Base-by-base conservation (phyloP, 2,329 filamentous ascomycete species). In the Dactylonectria estremocensis region DNA sequence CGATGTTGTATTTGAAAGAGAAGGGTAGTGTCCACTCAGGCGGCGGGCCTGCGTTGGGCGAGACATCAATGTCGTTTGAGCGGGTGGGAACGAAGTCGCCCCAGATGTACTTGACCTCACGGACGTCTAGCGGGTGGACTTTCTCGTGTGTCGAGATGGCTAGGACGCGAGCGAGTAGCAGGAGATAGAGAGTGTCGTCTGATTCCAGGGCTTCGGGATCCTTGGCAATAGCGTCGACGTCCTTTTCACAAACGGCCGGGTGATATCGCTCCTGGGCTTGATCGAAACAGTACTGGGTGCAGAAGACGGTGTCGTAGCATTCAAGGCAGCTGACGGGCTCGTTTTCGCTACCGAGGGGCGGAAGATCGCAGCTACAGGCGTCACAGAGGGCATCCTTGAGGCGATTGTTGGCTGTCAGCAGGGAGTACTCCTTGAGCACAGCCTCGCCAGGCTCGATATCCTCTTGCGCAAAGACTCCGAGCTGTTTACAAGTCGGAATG, bases 371-470 rank as follows among this genome's bases (percentile, higher is more conserved):
- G 74, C 94, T 94, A 80, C 95, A 98, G 14, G 95, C 95, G 80
- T 98, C 95, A 80, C 95, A 98, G 33, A 95, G 88, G 5, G 92
- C 87, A 69, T 97, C 95, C 77, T 97, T 94, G 13, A 96, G 88
- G 33, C 94, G 91, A 78, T 96, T 96, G 74, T 95, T 96, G 52
- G 94, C 95, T 2, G 95, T 97, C 46, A 99, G 84, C 8, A 97
- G 87, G 9, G 95, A 96, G 68, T 92, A 93, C 77, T 99, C 96
- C 54, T 89, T 85, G 33, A 99, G 87, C 2, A 98, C 90, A 6
- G 87, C 85, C 78, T 97, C 93, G 10, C 93, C 93, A 0, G 94
- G 89, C 0, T 85, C 82, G 43, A 98, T 93, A 71, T 97, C 91
- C 70, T 93, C 88, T 74, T 90, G 93, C 8, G 95, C 95, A 78